Conservation (phyloP, 306 rosid genomes). For the Geum urbanum region DNA sequence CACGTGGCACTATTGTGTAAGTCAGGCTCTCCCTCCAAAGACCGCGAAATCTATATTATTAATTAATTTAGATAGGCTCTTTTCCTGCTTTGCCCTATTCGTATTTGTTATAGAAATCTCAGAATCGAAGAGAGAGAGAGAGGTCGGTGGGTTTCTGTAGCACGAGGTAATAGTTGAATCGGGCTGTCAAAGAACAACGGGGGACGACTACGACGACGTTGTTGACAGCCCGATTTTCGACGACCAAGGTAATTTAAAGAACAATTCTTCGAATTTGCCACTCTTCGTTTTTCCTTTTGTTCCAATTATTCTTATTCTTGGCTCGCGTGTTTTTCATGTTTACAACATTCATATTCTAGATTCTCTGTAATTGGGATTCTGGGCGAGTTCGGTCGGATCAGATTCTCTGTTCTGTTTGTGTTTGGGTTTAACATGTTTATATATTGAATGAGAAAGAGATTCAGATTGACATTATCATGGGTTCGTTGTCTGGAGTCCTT, state of each 20-base stretch:
- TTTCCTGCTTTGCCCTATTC: too few relatives aligned
- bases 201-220: slow-evolving; percentile 23
- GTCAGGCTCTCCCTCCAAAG: too few relatives aligned
- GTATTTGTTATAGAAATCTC: too few relatives aligned
- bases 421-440: not conserved
- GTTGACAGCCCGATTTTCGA: slow-evolving; percentile 57
- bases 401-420: too few relatives aligned
- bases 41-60: too few relatives aligned
- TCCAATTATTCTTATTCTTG: not conserved
- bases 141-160: slow-evolving; percentile 14
- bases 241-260: slow-evolving; percentile 23
- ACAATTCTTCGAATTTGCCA: slow-evolving; percentile 40
- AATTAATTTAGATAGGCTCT: too few relatives aligned
- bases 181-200: slow-evolving; percentile 53
- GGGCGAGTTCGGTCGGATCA: too few relatives aligned
- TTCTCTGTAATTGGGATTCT: too few relatives aligned
- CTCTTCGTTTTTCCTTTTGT: too few relatives aligned
- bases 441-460: slow-evolving; percentile 16
- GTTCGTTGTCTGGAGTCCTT: slow-evolving; percentile 68
- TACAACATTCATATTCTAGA: not conserved
- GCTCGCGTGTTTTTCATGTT: slow-evolving; percentile 33
- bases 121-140: not conserved
- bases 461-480: slow-evolving; percentile 30
- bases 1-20: too few relatives aligned
- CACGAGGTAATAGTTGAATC: slow-evolving; percentile 13